Conservation (phyloP, 495 filamentous ascomycete species). For the Gamarada debralockiae region DNA sequence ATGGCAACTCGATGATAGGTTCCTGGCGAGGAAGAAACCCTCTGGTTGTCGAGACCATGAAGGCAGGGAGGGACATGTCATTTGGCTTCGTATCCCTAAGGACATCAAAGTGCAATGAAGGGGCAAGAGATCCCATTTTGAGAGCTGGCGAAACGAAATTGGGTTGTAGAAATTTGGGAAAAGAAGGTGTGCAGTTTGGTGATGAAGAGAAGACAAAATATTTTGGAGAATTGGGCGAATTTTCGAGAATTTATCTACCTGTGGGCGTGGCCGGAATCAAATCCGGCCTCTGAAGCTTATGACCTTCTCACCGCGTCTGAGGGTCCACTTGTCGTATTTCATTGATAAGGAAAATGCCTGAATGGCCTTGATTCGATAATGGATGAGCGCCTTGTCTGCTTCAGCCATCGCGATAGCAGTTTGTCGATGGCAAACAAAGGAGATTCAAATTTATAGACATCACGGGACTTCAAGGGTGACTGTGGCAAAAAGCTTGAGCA, state of each 20-base stretch:
- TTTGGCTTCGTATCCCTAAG: slow-evolving; percentile 56
- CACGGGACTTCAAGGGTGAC: no score
- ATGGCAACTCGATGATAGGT: slow-evolving; percentile 56
- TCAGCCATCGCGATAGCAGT: not conserved
- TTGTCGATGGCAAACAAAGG: not conserved
- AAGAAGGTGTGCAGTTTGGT: not conserved
- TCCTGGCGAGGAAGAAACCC: slow-evolving; percentile 73
- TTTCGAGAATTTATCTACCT: slow-evolving; percentile 18
- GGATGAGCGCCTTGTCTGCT: not conserved
- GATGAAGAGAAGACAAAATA: slow-evolving; percentile 14
- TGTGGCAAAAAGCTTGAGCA: no score
- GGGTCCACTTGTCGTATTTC: slow-evolving; percentile 15
- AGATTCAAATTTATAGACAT: no score
- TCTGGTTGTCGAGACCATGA: slow-evolving; percentile 81
- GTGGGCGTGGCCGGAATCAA: slow-evolving; percentile 22
- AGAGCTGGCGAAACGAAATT: not conserved
- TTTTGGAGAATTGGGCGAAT: slow-evolving; percentile 7
- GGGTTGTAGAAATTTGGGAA: not conserved
- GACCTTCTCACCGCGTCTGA: not conserved
- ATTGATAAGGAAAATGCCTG: slow-evolving; percentile 20
- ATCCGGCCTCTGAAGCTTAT: slow-evolving; percentile 24
- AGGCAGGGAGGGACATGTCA: slow-evolving; percentile 63
- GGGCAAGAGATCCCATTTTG: slow-evolving; percentile 24
- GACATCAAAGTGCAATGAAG: slow-evolving; percentile 36
- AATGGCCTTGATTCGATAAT: not conserved